Evolutionary conservation across 108 stramenopile species (phyloP).

Genomic region (Cyclostephanos tholiformis): DNA sequence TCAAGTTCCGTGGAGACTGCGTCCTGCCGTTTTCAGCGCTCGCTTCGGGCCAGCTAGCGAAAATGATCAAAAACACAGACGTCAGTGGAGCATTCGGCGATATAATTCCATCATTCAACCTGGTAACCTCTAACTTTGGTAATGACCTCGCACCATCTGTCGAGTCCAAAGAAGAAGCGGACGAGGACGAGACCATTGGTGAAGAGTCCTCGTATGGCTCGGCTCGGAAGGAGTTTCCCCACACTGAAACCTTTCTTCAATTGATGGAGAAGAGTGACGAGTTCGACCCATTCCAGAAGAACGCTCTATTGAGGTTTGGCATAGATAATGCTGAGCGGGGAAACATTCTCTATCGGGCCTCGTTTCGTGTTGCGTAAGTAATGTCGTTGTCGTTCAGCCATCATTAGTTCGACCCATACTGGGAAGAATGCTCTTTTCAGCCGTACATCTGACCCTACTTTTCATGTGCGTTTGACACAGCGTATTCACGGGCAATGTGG

Average conservation of each 20-base stretch:
- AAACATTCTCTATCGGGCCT: conserved; percentile 43
- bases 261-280: conserved; percentile 34
- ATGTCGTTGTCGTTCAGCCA: not conserved
- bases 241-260: conserved; percentile 32
- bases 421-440: conserved; percentile 36
- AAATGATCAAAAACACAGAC: conserved; percentile 19
- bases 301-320: conserved; percentile 37
- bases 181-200: not conserved
- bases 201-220: conserved; percentile 9
- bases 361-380: conserved; percentile 44
- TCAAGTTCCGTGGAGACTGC: conserved; percentile 35
- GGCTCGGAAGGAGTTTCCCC: conserved; percentile 6
- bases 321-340: conserved; percentile 28
- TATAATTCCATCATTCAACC: conserved; percentile 25
- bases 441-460: not conserved
- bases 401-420: conserved; percentile 15
- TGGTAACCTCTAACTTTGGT: conserved; percentile 22
- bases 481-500: conserved; percentile 20
- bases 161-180: conserved; percentile 1
- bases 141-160: conserved; percentile 3
- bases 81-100: not conserved
- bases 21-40: conserved; percentile 37
- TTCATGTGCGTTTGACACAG: not conserved
- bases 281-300: conserved; percentile 36
- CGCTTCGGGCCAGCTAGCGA: conserved; percentile 24